A percentile compares a stretch with the other conserved stretches of the same genome.
phyloP scores from a whole-genome alignment of 2,329 filamentous ascomycete species.

The Calonectria multiphialidica region DNA sequence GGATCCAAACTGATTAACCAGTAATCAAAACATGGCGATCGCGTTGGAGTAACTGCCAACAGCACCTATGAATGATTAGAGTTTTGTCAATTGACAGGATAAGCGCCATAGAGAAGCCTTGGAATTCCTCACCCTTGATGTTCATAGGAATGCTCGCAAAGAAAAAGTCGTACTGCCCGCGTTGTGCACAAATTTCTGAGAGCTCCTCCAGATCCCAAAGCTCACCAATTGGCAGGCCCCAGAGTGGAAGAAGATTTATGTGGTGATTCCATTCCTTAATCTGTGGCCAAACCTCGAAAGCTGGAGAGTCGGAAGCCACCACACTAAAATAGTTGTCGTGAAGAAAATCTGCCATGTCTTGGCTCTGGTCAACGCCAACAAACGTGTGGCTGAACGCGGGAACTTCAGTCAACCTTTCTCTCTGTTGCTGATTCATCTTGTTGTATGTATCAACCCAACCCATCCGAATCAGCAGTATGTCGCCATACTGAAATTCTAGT shows the following conservation, averaged over 20 bases:
- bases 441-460: slow-evolving; percentile 15
- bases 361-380: slow-evolving; percentile 6
- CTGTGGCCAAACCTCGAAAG: slow-evolving; percentile 12
- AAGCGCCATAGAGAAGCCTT: background rate
- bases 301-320: slow-evolving; percentile 12
- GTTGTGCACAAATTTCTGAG: background rate
- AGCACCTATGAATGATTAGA: background rate
- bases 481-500: slow-evolving; percentile 8
- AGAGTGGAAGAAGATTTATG: slow-evolving; percentile 4
- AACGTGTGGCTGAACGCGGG: slow-evolving; percentile 1
- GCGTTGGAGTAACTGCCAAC: slow-evolving; percentile 8
- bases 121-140: background rate
- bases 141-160: slow-evolving; percentile 8
- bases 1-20: background rate
- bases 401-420: background rate
- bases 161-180: slow-evolving; percentile 1
- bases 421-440: background rate
- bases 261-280: slow-evolving; percentile 19
- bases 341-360: slow-evolving; percentile 7
- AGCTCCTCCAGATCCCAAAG: slow-evolving; percentile 2
- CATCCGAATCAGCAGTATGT: background rate
- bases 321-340: slow-evolving; percentile 12
- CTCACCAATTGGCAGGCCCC: slow-evolving; percentile 12
- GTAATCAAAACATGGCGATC: background rate
- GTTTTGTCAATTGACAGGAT: no score